Evolutionary conservation across 306 rosid species (phyloP).

Genomic region (Dicorynia guianensis): DNA sequence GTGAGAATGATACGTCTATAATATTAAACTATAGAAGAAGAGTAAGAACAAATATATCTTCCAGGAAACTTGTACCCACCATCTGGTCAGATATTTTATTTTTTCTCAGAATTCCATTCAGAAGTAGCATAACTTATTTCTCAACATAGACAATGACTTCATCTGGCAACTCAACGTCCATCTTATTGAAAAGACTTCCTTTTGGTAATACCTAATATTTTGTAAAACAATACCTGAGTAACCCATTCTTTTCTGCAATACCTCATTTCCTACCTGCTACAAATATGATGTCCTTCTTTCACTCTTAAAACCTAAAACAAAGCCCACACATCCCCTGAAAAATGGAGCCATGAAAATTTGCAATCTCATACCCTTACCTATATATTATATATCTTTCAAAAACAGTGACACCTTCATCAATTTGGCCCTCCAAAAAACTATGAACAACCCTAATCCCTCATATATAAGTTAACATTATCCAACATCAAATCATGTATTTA

Average conservation of each 20-base stretch:
- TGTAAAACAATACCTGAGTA: constrained; percentile 17
- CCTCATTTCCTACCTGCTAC: constrained; percentile 2
- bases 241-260: neutral
- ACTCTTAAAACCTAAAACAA: constrained; percentile 16
- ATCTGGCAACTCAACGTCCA: constrained; percentile 7
- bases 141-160: constrained; percentile 6
- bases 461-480: constrained; percentile 8
- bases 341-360: constrained; percentile 4
- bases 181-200: neutral
- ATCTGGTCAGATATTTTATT: neutral
- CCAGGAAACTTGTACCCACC: neutral
- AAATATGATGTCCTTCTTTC: constrained; percentile 19
- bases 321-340: neutral
- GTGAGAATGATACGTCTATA: neutral
- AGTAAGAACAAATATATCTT: neutral
- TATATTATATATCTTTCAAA: constrained; percentile 4
- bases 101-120: constrained; percentile 16
- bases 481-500: constrained; percentile 1
- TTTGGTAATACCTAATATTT: neutral
- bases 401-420: neutral
- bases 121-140: neutral
- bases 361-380: constrained; percentile 9
- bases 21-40: neutral
- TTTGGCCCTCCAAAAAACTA: constrained; percentile 12
- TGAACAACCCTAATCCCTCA: constrained; percentile 5